Conservation (phyloP, 2,329 filamentous ascomycete genomes). For the Paradendryphiella salina region DNA sequence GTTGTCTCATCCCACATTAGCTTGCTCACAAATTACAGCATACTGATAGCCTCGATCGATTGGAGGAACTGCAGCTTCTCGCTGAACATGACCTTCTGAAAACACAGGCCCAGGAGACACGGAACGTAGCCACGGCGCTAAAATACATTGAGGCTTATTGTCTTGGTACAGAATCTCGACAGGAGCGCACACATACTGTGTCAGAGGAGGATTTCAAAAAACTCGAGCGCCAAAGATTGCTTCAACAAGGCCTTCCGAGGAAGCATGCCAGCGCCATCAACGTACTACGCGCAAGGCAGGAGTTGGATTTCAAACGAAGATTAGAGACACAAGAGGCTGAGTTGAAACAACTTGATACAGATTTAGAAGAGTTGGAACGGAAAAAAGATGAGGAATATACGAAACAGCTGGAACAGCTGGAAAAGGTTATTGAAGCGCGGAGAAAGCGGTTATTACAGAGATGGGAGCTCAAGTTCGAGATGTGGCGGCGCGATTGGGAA, state of each 20-base stretch:
- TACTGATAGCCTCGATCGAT: conserved; percentile 43
- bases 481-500: conserved; percentile 46
- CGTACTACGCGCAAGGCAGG: conserved; percentile 52
- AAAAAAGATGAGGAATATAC: conserved; percentile 39
- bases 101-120: conserved; percentile 47
- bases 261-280: conserved; percentile 54
- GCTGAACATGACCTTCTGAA: conserved; percentile 50
- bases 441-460: conserved; percentile 38
- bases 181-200: conserved; percentile 39
- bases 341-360: conserved; percentile 39
- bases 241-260: conserved; percentile 46
- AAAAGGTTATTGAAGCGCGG: conserved; percentile 39
- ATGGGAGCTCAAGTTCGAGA: conserved; percentile 49
- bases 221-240: conserved; percentile 47
- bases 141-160: conserved; percentile 56
- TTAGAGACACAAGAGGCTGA: conserved; percentile 48
- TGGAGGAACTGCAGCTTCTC: conserved; percentile 52
- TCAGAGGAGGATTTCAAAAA: conserved; percentile 52
- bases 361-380: conserved; percentile 41
- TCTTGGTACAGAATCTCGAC: conserved; percentile 39
- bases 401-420: conserved; percentile 43
- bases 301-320: conserved; percentile 44
- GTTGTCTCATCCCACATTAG: conserved; percentile 1
- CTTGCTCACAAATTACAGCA: conserved; percentile 42
- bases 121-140: conserved; percentile 51